Conservation (phyloP, 1,139 yeast species). For the Dujonia santamariae region DNA sequence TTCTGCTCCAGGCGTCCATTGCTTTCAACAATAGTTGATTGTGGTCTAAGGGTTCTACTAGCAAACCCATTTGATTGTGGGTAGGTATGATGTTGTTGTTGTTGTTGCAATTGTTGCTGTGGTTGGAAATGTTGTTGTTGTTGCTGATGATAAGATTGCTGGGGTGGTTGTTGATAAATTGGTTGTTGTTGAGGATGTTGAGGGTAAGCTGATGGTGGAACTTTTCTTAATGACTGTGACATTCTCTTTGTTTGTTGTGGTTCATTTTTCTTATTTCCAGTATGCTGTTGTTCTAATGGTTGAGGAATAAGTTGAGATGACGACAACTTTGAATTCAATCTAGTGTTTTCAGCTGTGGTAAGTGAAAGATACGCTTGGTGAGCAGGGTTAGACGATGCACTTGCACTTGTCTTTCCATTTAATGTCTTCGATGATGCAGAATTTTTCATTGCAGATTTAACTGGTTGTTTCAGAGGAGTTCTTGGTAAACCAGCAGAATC, state of each 20-base stretch:
- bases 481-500: conserved; percentile 21
- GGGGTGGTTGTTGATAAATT: not conserved
- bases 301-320: conserved; percentile 27
- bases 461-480: conserved; percentile 32
- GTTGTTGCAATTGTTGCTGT: too few species aligned
- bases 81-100: conserved; percentile 1
- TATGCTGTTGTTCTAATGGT: conserved; percentile 7
- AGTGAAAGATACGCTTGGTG: conserved; percentile 62
- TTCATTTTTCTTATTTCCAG: conserved; percentile 8
- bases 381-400: conserved; percentile 48
- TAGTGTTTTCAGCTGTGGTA: conserved; percentile 75
- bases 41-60: conserved; percentile 39
- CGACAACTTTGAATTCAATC: conserved; percentile 61
- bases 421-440: conserved; percentile 17
- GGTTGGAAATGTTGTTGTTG: too few species aligned
- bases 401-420: too few species aligned
- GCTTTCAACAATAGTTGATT: conserved; percentile 14
- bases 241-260: conserved; percentile 20
- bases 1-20: conserved; percentile 6
- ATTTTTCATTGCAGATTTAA: conserved; percentile 66
- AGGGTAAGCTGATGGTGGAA: conserved; percentile 12
- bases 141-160: not conserved
- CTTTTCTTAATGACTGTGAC: conserved; percentile 31
- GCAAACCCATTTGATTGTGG: conserved; percentile 8
- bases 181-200: not conserved